Base-by-base conservation (phyloP, 192 early-diverging fungal genomes). In the Funneliformis mosseae region DNA sequence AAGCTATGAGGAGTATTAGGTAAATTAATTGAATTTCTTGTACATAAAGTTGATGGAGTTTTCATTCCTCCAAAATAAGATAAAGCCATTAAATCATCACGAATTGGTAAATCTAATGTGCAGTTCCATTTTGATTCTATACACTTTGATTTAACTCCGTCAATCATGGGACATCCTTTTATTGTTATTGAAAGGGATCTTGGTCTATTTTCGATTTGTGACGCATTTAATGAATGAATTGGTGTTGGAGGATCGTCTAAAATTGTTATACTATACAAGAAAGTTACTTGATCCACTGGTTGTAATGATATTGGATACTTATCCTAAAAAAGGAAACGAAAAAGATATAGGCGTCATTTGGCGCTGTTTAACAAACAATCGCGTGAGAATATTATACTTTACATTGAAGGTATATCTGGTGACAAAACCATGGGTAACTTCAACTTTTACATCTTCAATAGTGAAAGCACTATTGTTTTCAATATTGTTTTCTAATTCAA, bases 81-180 rank as follows among this genome's bases (percentile, higher is more conserved):
- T 16, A 64, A 66, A n/a, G 68, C 21, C 8, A 50, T 50, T 33
- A 60, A 43, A 41, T 84, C 83, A 16, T 66, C 73, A 79, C 61
- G 88, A 64, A 21, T 83, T 25, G 85, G 82, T 2, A 89, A 82
- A 81, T 91, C 88, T 64, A 91, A 67, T 73, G 85, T 85, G 18
- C 87, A 88, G 64, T 91, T 89, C 90, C 90, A 91, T 78, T 84
- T 84, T 0, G 90, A 91, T 25, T 88, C 87, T 46, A 91, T 85
- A n/a, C 68, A 61, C 25, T 81, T 80, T 1, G 82, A 84, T 10
- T 80, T 75, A 45, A 84, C 76, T 4, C 87, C 87, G 61, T 91
- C 82, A 7, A 91, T 80, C 18, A 87, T 84, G 5, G 90, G 88
- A 3, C 83, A 67, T 0, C 90, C 90, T 23, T 83, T 83, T 4